Conservation (phyloP, 2,329 filamentous ascomycete genomes). For the Beauveria varroae region DNA sequence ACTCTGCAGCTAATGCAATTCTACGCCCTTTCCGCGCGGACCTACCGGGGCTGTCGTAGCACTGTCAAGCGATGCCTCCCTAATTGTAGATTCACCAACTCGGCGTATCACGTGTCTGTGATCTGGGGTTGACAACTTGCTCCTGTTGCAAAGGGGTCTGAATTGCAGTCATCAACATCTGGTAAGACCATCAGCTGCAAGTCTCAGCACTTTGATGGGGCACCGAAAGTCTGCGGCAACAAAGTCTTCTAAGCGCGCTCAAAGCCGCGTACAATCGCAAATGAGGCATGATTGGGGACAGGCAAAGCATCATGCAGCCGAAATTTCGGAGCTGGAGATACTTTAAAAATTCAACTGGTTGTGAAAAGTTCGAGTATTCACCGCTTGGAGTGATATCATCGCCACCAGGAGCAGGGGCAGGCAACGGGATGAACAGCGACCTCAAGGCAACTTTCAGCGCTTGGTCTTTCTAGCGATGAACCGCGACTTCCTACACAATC, state of each 20-base stretch:
- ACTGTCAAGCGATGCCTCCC: slow-evolving; percentile 38
- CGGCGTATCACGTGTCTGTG: slow-evolving; percentile 54
- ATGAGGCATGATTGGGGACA: slow-evolving; percentile 54
- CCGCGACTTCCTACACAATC: slow-evolving; percentile 9
- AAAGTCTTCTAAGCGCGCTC: slow-evolving; percentile 31
- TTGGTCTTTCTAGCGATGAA: slow-evolving; percentile 48
- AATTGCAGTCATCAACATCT: slow-evolving; percentile 50
- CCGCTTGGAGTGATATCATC: slow-evolving; percentile 44
- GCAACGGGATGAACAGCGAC: slow-evolving; percentile 39
- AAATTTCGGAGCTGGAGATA: slow-evolving; percentile 59
- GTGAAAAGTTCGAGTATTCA: slow-evolving; percentile 34
- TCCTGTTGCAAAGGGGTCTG: slow-evolving; percentile 56
- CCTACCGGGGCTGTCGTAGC: slow-evolving; percentile 51
- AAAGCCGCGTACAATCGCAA: slow-evolving; percentile 48
- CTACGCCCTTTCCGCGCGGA: slow-evolving; percentile 47
- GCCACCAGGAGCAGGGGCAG: slow-evolving; percentile 30
- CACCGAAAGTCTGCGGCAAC: slow-evolving; percentile 44
- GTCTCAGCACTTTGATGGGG: not conserved
- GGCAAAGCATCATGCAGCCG: slow-evolving; percentile 39
- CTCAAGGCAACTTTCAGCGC: slow-evolving; percentile 47
- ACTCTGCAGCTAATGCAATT: slow-evolving; percentile 50
- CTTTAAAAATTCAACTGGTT: slow-evolving; percentile 23
- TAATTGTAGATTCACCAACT: slow-evolving; percentile 47
- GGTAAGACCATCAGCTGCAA: not conserved
- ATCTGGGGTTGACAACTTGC: slow-evolving; percentile 59